These are phyloP conservation scores for Gracilaria gracilis DNA, from an alignment of 23 red algal genomes.

Conservation along the genomic window DNA sequence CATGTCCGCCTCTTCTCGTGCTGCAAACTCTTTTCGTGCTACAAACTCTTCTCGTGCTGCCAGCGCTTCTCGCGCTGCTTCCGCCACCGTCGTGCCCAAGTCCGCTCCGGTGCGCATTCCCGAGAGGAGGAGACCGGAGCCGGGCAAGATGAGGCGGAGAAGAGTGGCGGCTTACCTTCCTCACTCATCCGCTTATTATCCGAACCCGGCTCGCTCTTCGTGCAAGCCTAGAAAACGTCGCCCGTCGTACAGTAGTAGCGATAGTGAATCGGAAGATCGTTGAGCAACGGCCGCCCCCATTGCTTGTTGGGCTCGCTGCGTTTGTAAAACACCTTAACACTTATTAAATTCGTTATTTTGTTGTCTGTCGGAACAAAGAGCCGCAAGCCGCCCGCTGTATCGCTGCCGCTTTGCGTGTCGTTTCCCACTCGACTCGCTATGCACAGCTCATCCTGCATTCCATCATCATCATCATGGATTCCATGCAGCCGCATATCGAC, in stretches of 20 bases:
- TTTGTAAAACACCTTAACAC: not conserved
- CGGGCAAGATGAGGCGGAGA: not conserved
- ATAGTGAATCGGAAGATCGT: constrained; percentile 9
- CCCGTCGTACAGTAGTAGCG: not conserved
- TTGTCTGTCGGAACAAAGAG: not conserved
- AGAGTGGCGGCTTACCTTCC: not conserved
- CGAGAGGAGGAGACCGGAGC: not conserved
- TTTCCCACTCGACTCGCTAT: too few relatives aligned
- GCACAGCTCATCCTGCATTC: too few relatives aligned
- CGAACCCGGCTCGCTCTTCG: not conserved
- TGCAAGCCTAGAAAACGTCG: not conserved
- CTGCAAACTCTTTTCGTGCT: too few relatives aligned
- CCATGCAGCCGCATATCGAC: too few relatives aligned
- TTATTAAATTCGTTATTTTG: not conserved
- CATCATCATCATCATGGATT: too few relatives aligned
- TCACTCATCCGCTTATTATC: not conserved
- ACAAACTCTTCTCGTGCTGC: too few relatives aligned
- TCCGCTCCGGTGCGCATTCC: not conserved
- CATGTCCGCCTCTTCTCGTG: not conserved
- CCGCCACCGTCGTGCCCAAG: not conserved
- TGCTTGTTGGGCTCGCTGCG: not conserved
- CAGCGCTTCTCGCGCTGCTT: not conserved
- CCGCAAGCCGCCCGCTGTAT: too few relatives aligned
- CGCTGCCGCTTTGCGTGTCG: too few relatives aligned
- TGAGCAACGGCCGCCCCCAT: not conserved